phyloP scores from a whole-genome alignment of 2,329 filamentous ascomycete genomes.

The Fusarium sp. region DNA sequence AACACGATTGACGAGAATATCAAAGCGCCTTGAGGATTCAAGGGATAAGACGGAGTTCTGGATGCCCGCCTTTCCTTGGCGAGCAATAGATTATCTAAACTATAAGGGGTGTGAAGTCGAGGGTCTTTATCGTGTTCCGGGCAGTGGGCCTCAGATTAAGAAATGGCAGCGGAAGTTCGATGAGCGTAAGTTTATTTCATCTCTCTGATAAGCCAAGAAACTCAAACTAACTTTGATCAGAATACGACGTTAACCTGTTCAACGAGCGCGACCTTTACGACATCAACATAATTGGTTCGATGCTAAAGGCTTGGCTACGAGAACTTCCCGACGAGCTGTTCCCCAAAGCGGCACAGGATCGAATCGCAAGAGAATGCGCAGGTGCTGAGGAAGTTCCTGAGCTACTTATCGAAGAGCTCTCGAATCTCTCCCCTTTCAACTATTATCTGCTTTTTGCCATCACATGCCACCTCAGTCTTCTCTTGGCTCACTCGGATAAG shows the following conservation, averaged over 20 bases:
- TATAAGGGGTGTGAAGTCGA: constrained; percentile 95
- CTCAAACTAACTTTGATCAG: constrained; percentile 55
- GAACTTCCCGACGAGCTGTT: constrained; percentile 96
- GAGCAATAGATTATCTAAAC: constrained; percentile 96
- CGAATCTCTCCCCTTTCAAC: constrained; percentile 94
- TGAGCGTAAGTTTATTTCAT: constrained; percentile 67
- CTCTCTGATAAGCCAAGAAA: neutral
- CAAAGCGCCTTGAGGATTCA: constrained; percentile 86
- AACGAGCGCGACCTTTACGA: constrained; percentile 90
- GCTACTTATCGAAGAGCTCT: constrained; percentile 89
- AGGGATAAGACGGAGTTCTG: constrained; percentile 97
- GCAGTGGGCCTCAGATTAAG: constrained; percentile 89
- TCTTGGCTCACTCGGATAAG: constrained; percentile 91
- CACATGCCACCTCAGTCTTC: constrained; percentile 91
- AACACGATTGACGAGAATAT: constrained; percentile 90
- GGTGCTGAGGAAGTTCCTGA: constrained; percentile 85
- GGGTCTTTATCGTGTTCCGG: constrained; percentile 91
- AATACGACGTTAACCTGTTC: constrained; percentile 90
- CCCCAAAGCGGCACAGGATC: constrained; percentile 83
- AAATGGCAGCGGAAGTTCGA: constrained; percentile 95
- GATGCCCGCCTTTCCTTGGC: constrained; percentile 97
- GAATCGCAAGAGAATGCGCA: constrained; percentile 82
- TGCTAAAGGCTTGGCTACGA: constrained; percentile 96
- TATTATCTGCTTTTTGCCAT: constrained; percentile 98
- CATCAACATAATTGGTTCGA: constrained; percentile 94